Conservation (phyloP, 129 eudicot genomes). For the Tagetes erecta region DNA sequence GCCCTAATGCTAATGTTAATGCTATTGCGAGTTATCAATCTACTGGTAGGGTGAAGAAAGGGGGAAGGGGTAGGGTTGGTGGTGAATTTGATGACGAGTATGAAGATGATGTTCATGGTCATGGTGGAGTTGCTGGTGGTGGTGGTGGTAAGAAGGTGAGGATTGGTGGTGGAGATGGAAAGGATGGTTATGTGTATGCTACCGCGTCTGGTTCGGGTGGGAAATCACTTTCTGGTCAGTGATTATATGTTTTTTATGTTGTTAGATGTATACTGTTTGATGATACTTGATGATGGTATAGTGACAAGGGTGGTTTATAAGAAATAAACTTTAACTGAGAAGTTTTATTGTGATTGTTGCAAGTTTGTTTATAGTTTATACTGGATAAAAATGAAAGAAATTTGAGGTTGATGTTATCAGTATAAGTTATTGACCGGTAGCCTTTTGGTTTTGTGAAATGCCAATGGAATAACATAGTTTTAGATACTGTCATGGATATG, state of each 20-base stretch:
- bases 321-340: background rate
- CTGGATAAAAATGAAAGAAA: background rate
- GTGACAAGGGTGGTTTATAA: background rate
- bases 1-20: conserved; percentile 20
- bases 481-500: background rate
- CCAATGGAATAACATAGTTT: background rate
- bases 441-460: conserved; percentile 6
- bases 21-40: conserved; percentile 19
- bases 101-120: conserved; percentile 49
- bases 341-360: background rate
- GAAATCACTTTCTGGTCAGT: conserved; percentile 64
- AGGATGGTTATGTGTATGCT: conserved; percentile 43
- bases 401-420: background rate
- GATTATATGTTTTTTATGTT: background rate
- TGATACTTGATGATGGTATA: background rate
- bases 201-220: conserved; percentile 59
- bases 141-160: conserved; percentile 49
- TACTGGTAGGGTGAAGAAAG: conserved; percentile 45
- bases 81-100: conserved; percentile 44
- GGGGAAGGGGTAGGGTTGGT: conserved; percentile 41
- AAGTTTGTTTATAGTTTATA: background rate
- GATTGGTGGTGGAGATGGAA: conserved; percentile 43
- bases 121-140: conserved; percentile 27
- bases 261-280: background rate
- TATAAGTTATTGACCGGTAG: background rate